Evolutionary conservation across 2,329 filamentous ascomycete species (phyloP), one percentile per base, ranked within the genome.

Genomic region (Periconia digitata): DNA sequence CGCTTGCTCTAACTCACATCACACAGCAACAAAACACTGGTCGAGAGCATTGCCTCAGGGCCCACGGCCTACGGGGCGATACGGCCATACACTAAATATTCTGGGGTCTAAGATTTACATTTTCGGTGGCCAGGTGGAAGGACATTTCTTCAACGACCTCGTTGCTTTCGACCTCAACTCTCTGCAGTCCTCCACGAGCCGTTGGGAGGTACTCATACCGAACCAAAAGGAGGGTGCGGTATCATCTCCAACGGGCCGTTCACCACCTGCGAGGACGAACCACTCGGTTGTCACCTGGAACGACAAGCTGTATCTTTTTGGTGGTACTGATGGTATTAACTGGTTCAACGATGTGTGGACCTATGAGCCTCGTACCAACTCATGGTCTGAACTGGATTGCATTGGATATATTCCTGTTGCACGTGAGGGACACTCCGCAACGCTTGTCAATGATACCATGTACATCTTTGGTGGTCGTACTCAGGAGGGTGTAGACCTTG

Each of bases 301-400:
- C 52, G 94, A 99, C 67, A 94, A 89, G 72, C 83, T 99, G 69
- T 99, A 92, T 67, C 78, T 99, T 86, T 99, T 99, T 69, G 94
- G 94, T 60, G 94, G 94, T 54, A 99, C 94, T 2, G 96, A 99
- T 67, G 94, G 94, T 35, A 84, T 92, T 47, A 85, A 89, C 63
- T 99, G 94, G 95, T 99, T 97, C 76, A 99, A 97, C 70, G 94
- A 99, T 68, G 94, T 99, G 40, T 99, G 94, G 94, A 90, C 86
- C 44, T 99, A 94, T 69, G 92, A 96, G 63, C 89, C 92, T 7
- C 80, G 85, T 46, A 76, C 82, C 39, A 96, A 96, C 70, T 76
- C 81, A 47, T 99, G 94, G 94, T 76, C 84, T 8, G 87, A 95
- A 67, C 80, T 96, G 47, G 92, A 97, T 65, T 99, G 94, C 69